These are phyloP conservation scores for Epichloe sylvatica DNA, from an alignment of 2,329 filamentous ascomycete species.

Conservation along the genomic window DNA sequence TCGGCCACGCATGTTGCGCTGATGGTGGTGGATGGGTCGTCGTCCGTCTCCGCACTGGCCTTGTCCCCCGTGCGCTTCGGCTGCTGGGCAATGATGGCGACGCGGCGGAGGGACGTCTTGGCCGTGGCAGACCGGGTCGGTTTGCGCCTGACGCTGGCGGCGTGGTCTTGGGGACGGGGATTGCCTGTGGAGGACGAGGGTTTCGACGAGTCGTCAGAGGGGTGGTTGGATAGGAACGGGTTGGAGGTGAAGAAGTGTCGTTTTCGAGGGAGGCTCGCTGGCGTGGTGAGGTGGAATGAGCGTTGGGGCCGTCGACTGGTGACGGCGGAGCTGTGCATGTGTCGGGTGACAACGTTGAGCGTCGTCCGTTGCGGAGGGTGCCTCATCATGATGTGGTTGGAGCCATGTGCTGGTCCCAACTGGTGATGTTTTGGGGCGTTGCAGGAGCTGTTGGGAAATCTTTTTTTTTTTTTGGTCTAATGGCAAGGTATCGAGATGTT, in stretches of 20 bases:
- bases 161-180: slow-evolving; percentile 8
- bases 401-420: slow-evolving; percentile 9
- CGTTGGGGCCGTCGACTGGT: slow-evolving; percentile 16
- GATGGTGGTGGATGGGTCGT: slow-evolving; percentile 31
- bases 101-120: slow-evolving; percentile 67
- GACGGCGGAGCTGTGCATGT: slow-evolving; percentile 17
- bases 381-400: slow-evolving; percentile 18
- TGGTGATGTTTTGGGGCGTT: neutral
- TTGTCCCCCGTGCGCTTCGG: slow-evolving; percentile 25
- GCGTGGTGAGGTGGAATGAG: slow-evolving; percentile 33
- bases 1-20: slow-evolving; percentile 50
- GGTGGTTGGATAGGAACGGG: slow-evolving; percentile 31
- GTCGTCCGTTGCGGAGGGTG: slow-evolving; percentile 19
- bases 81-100: slow-evolving; percentile 72
- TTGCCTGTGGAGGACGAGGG: slow-evolving; percentile 8
- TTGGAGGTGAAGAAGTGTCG: slow-evolving; percentile 55
- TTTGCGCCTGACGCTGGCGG: slow-evolving; percentile 29
- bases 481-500: neutral
- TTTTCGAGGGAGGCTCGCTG: slow-evolving; percentile 34
- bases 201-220: slow-evolving; percentile 8
- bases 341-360: slow-evolving; percentile 16
- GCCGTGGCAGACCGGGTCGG: slow-evolving; percentile 30
- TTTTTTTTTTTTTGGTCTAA: neutral
- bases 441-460: neutral
- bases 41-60: slow-evolving; percentile 10